A percentile compares a stretch with the other conserved stretches of the same genome.
Conservation (phyloP, 2,329 filamentous ascomycete genomes). For the Cryphonectria carpinicola region DNA sequence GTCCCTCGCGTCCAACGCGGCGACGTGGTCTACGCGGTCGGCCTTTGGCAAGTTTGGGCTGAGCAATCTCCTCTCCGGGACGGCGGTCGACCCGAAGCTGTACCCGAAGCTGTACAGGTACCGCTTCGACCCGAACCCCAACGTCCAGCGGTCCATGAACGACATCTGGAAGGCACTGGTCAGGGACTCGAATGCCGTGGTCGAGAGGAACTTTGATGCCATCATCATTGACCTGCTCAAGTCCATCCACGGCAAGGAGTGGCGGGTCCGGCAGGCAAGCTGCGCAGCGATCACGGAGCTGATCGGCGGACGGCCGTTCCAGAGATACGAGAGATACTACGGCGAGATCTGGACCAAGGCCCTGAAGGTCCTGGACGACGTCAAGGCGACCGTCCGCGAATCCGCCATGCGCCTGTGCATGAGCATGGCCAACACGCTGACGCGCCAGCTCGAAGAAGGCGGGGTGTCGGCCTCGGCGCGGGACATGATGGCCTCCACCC, state of each 20-base stretch:
- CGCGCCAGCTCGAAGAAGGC: slow-evolving; percentile 82
- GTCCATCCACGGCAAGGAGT: slow-evolving; percentile 87
- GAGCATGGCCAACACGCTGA: slow-evolving; percentile 80
- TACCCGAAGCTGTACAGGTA: slow-evolving; percentile 96
- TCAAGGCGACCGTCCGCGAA: slow-evolving; percentile 85
- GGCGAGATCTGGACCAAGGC: slow-evolving; percentile 82
- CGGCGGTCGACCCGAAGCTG: slow-evolving; percentile 85
- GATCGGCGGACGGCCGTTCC: slow-evolving; percentile 76
- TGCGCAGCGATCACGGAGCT: slow-evolving; percentile 89
- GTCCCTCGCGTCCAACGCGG: slow-evolving; percentile 93
- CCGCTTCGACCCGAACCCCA: slow-evolving; percentile 90
- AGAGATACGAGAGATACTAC: slow-evolving; percentile 82
- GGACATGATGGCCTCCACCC: slow-evolving; percentile 80
- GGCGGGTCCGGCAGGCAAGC: slow-evolving; percentile 90
- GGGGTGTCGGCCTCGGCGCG: slow-evolving; percentile 70
- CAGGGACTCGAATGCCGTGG: slow-evolving; percentile 77
- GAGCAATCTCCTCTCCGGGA: slow-evolving; percentile 88
- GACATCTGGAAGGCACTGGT: slow-evolving; percentile 98
- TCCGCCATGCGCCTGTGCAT: slow-evolving; percentile 84
- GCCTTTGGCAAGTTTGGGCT: slow-evolving; percentile 94
- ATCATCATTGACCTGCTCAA: slow-evolving; percentile 88
- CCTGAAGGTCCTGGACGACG: slow-evolving; percentile 92
- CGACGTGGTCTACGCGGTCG: slow-evolving; percentile 95
- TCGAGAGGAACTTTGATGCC: slow-evolving; percentile 81
- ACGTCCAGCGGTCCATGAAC: slow-evolving; percentile 94